Percentiles rank a stretch among this genome's conserved stretches.
These are phyloP conservation scores for Alternaria triticina DNA, from an alignment of 2,329 filamentous ascomycete species.

Conservation along the genomic window DNA sequence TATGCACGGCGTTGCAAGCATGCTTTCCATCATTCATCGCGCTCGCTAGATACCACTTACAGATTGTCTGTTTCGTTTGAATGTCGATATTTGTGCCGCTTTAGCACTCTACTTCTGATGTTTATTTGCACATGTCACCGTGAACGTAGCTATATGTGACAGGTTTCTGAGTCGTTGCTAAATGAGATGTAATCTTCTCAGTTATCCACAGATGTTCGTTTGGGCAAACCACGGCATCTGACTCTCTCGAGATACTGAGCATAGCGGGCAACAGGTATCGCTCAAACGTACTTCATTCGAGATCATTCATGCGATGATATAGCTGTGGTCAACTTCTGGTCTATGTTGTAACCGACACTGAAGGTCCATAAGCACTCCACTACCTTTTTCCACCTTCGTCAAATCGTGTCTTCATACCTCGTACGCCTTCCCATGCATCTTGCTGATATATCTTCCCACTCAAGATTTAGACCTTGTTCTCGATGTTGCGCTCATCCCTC, in stretches of 20 bases:
- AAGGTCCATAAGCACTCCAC: background rate
- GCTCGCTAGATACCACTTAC: background rate
- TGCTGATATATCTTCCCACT: background rate
- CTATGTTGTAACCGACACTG: background rate
- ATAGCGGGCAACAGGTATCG: background rate
- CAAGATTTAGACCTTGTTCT: conserved; percentile 32
- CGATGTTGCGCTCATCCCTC: conserved; percentile 52
- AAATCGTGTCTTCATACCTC: conserved; percentile 10
- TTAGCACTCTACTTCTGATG: background rate
- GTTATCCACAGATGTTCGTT: background rate
- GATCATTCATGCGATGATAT: background rate
- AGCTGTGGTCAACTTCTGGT: background rate
- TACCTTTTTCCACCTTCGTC: conserved; percentile 1
- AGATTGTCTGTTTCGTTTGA: background rate
- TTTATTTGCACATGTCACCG: background rate
- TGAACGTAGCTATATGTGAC: background rate
- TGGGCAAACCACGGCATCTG: background rate
- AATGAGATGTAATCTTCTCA: background rate
- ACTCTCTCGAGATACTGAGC: rapidly evolving
- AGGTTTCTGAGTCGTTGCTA: background rate
- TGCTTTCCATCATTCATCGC: background rate
- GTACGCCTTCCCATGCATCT: conserved; percentile 10
- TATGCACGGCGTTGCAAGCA: background rate
- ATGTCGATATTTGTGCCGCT: background rate
- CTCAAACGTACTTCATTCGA: background rate